Evolutionary conservation across 2,329 filamentous ascomycete genomes (phyloP), one percentile per base, ranked within the genome.

Genomic region (Cercospora zeae-maydis): DNA sequence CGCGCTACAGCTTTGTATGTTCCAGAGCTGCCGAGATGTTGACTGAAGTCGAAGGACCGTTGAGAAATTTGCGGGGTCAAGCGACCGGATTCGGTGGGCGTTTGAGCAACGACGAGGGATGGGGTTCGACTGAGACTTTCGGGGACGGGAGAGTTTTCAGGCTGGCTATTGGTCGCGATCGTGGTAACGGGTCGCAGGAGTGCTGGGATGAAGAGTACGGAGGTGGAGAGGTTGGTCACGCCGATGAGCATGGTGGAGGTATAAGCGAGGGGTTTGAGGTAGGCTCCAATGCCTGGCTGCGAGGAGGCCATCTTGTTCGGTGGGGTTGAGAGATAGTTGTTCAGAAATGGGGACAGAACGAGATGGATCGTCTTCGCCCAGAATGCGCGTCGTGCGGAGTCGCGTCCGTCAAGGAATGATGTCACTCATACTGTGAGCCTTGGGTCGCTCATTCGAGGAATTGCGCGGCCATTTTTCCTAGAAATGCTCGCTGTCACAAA

Each of bases 1-100:
- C 67, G 56, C 10, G 71, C 70, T 7, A 71, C 70, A 37, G 70
- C 58, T 61, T 70, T 67, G 63, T 72, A 72, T 33, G 69, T 67
- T n/a, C 64, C 63, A 2, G 60, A 63, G 56, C 54, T 57, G 31
- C 66, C 62, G n/a, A 66, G 58, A 53, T 59, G 63, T 34, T 64
- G 59, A n/a, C 59, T 62, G 52, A 62, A 59, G 58, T 63, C 56
- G 51, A 63, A 66, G 63, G 36, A 49, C 31, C 36, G 67, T 54
- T 57, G 64, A 52, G 37, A 67, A 47, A 53, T 66, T 55, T 63
- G 56, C 5, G 66, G 66, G 3, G 66, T 68, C 10, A 68, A 59
- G 33, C 65, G 62, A 14, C 67, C 67, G 24, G 62, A 63, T 30
- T 68, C 66, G 47, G 58, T 58, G 21, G 61, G 34, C 11, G 64